These are phyloP conservation scores for Vitis hybrid DNA, from an alignment of 177 flowering plant genomes.

Conservation along the genomic window DNA sequence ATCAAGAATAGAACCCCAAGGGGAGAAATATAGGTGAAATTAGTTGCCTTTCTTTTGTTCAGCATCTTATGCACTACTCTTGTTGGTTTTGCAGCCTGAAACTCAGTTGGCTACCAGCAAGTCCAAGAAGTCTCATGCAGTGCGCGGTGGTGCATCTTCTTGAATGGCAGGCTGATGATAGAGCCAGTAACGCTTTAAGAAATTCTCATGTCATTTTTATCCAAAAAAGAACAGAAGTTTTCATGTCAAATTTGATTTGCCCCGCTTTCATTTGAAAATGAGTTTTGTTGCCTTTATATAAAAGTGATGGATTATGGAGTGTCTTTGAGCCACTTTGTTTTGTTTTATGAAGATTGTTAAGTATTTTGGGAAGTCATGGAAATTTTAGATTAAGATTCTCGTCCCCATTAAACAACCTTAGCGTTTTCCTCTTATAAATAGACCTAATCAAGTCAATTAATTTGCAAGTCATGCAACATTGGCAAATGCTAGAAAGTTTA, in stretches of 20 bases:
- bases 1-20: background rate
- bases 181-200: background rate
- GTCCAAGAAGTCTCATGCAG: conserved; percentile 41
- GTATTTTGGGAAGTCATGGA: no score
- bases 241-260: background rate
- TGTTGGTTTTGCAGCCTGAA: conserved; percentile 51
- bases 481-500: no score
- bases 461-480: no score
- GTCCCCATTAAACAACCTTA: no score
- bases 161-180: conserved; percentile 2
- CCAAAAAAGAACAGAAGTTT: background rate
- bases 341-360: background rate
- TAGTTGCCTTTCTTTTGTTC: background rate
- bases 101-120: conserved; percentile 64
- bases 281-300: conserved; percentile 12
- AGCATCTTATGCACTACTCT: background rate
- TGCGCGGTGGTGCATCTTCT: conserved; percentile 52
- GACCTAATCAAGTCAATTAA: no score
- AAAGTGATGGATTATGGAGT: conserved; percentile 8
- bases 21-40: background rate
- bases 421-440: no score
- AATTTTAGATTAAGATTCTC: no score
- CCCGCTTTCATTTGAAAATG: background rate
- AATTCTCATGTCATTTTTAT: background rate
- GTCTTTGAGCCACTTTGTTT: background rate